These are phyloP conservation scores for Didymella arachidicola DNA, from an alignment of 2,329 filamentous ascomycete genomes.

Conservation along the genomic window DNA sequence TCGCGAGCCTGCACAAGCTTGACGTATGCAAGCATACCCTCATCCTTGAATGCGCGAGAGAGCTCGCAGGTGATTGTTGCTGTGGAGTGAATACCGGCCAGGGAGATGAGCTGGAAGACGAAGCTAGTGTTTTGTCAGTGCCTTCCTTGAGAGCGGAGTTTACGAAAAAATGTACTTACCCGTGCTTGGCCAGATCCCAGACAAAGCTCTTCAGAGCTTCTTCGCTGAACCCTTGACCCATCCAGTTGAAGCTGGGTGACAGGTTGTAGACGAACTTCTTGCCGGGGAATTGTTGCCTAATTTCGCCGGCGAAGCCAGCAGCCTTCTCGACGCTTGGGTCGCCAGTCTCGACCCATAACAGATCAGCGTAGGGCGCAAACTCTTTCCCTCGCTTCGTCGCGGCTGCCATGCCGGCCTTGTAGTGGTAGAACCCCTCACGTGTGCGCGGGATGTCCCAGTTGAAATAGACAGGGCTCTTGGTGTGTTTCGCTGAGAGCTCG, in stretches of 20 bases:
- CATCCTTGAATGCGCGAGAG: slow-evolving; percentile 80
- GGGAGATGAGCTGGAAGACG: slow-evolving; percentile 69
- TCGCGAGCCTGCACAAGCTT: slow-evolving; percentile 87
- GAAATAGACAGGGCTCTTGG: slow-evolving; percentile 76
- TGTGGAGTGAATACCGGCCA: slow-evolving; percentile 69
- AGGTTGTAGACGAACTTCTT: slow-evolving; percentile 98
- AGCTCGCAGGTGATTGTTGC: slow-evolving; percentile 76
- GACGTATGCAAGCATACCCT: slow-evolving; percentile 98
- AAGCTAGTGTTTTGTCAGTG: slow-evolving; percentile 53
- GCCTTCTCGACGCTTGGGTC: slow-evolving; percentile 84
- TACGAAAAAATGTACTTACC: slow-evolving; percentile 64
- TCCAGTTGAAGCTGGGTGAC: slow-evolving; percentile 98
- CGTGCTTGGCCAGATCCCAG: slow-evolving; percentile 93
- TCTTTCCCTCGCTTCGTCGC: slow-evolving; percentile 93
- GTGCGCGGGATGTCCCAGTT: slow-evolving; percentile 92
- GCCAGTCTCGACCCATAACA: slow-evolving; percentile 96
- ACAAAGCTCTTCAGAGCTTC: slow-evolving; percentile 87
- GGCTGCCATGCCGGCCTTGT: slow-evolving; percentile 80
- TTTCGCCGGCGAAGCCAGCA: slow-evolving; percentile 75
- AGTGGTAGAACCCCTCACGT: slow-evolving; percentile 93
- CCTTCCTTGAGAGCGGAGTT: slow-evolving; percentile 41
- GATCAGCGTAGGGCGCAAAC: slow-evolving; percentile 90
- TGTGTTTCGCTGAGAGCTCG: slow-evolving; percentile 71
- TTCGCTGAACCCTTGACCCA: slow-evolving; percentile 88
- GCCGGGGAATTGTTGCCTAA: slow-evolving; percentile 72